Evolutionary conservation across 2,329 filamentous ascomycete species (phyloP).

Genomic region (Magnaporthiopsis rhizophila): DNA sequence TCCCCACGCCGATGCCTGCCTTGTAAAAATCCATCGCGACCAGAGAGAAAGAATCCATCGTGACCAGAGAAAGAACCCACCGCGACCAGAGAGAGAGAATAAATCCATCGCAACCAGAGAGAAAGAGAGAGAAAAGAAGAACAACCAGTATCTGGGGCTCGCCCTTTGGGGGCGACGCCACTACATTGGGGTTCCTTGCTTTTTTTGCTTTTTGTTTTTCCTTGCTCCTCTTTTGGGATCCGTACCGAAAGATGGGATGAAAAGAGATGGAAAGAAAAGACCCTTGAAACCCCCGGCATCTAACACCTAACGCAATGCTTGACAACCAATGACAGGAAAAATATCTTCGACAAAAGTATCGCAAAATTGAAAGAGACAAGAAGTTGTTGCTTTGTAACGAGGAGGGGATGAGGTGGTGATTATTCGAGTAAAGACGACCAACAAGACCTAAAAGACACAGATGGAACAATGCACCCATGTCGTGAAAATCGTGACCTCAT

Average conservation of each 20-base stretch:
- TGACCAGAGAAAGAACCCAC: no score
- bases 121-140: neutral
- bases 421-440: neutral
- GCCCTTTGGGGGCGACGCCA: no score
- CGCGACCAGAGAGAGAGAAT: no score
- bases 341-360: neutral
- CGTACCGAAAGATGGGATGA: no score
- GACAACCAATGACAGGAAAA: neutral
- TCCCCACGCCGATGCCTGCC: no score
- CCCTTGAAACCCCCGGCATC: neutral
- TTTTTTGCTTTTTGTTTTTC: no score
- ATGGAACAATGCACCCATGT: neutral
- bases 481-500: neutral
- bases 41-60: neutral
- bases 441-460: neutral
- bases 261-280: no score
- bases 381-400: neutral
- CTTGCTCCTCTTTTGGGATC: no score
- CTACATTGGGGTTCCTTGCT: no score
- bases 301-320: constrained; percentile 9
- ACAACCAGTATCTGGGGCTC: neutral
- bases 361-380: neutral
- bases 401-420: neutral
- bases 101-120: neutral
- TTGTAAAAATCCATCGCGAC: no score